A percentile compares a stretch with the other conserved stretches of the same genome.
Evolutionary conservation across 2,329 filamentous ascomycete genomes (phyloP).

Genomic region (Colletotrichum sp.): DNA sequence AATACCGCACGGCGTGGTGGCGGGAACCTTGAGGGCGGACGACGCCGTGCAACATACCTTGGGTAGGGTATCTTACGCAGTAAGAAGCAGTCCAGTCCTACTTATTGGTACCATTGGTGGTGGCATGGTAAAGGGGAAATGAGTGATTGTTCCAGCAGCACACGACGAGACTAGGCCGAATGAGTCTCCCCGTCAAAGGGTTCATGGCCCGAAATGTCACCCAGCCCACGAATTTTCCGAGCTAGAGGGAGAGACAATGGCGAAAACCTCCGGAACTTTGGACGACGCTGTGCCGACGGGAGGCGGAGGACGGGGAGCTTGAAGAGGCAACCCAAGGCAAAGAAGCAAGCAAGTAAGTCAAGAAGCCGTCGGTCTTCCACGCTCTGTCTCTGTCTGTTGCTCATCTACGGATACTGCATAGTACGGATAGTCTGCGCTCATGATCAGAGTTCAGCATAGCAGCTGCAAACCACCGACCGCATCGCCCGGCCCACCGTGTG

Average conservation of each 20-base stretch:
- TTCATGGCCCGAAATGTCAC: neutral
- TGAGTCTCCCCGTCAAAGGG: neutral
- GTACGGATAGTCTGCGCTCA: neutral
- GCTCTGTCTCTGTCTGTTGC: neutral
- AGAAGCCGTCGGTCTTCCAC: neutral
- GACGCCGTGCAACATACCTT: neutral
- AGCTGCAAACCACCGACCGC: neutral
- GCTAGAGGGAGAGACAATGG: neutral
- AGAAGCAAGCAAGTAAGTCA: neutral
- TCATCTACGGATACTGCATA: neutral
- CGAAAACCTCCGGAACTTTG: neutral
- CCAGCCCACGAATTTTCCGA: neutral
- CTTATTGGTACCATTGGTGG: neutral
- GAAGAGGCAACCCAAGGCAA: neutral
- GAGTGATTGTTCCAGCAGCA: neutral
- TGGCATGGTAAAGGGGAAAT: conserved; percentile 6
- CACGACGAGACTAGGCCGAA: neutral
- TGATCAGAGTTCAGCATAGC: neutral
- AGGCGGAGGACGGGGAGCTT: neutral
- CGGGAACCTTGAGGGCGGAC: conserved; percentile 3
- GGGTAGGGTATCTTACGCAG: neutral
- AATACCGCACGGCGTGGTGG: neutral
- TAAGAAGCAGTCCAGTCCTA: neutral
- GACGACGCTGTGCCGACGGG: neutral
- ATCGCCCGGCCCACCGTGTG: neutral